Percentiles rank a stretch among this genome's conserved stretches.
phyloP scores from a whole-genome alignment of 2,329 filamentous ascomycete genomes.

The Ceratocystis cubensis region DNA sequence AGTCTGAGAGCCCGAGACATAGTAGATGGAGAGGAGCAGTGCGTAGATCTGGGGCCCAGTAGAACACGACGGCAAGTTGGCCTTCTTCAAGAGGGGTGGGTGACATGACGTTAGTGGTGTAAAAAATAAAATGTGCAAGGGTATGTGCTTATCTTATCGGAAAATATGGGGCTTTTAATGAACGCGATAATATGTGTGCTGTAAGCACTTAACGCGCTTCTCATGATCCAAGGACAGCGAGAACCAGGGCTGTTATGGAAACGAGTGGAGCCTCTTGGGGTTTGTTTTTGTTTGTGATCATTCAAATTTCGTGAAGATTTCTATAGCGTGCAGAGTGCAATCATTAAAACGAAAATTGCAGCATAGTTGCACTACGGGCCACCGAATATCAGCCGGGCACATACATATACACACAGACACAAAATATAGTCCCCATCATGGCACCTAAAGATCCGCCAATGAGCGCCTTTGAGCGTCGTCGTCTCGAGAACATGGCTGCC shows the following conservation, averaged over 20 bases:
- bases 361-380: too few species aligned
- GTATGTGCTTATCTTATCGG: constrained; percentile 3
- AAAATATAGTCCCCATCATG: constrained; percentile 29
- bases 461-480: constrained; percentile 75
- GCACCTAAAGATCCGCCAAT: constrained; percentile 38
- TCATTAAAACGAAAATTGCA: too few species aligned
- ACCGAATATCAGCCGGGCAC: too few species aligned
- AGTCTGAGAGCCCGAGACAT: not conserved
- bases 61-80: too few species aligned
- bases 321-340: not conserved
- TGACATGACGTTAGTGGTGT: not conserved
- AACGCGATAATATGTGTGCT: not conserved
- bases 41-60: not conserved
- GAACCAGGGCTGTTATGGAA: not conserved
- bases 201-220: constrained; percentile 6
- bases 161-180: not conserved
- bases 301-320: not conserved
- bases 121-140: not conserved
- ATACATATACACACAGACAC: not conserved
- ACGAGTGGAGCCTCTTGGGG: not conserved
- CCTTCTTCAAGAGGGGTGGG: not conserved
- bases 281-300: not conserved
- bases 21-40: not conserved
- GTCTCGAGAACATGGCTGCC: constrained; percentile 74
- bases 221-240: not conserved